Evolutionary conservation across 495 filamentous ascomycete genomes (phyloP), one percentile per base, ranked within the genome.

Genomic region (Lophiotrema nucula): DNA sequence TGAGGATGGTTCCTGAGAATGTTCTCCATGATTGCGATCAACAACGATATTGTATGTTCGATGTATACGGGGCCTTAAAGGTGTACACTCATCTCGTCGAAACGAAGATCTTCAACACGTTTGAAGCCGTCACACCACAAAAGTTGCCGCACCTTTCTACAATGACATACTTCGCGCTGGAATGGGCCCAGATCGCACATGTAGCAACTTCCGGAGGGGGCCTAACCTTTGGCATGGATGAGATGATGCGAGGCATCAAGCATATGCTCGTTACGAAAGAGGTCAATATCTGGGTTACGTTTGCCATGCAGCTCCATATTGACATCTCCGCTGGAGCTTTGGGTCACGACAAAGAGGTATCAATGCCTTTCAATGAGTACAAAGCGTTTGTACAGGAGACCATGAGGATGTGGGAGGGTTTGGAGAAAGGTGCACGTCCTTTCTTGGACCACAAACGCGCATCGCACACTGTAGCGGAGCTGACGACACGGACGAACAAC

Each of bases 171-270:
- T 37, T n/a, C 8, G 8, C 31, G n/a, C 31, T 37, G n/a, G 39
- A 43, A 21, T 43, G 39, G 39, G 39, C 39, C 10, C 39, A 43
- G 18, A 43, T 43, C n/a, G n/a, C n/a, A n/a, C n/a, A n/a, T n/a
- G n/a, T n/a, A n/a, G n/a, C n/a, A n/a, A n/a, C n/a, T n/a, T n/a
- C n/a, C n/a, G n/a, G n/a, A n/a, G n/a, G n/a, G n/a, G n/a, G n/a
- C n/a, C n/a, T n/a, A n/a, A n/a, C n/a, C n/a, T n/a, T n/a, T 21
- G 39, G 18, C 18, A 10, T 43, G 6, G 39, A 43, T 43, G 39
- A 43, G 18, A 18, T 21, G 18, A 43, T 6, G 10, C 10, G 39
- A 10, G 39, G 39, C 6, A 43, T 19, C 8, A 43, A 43, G 19
- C 39, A 43, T 18, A 43, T 43, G 39, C 39, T 43, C 10, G 8